Conservation (phyloP, 2,329 filamentous ascomycete species). For the Cordyceps sp. region DNA sequence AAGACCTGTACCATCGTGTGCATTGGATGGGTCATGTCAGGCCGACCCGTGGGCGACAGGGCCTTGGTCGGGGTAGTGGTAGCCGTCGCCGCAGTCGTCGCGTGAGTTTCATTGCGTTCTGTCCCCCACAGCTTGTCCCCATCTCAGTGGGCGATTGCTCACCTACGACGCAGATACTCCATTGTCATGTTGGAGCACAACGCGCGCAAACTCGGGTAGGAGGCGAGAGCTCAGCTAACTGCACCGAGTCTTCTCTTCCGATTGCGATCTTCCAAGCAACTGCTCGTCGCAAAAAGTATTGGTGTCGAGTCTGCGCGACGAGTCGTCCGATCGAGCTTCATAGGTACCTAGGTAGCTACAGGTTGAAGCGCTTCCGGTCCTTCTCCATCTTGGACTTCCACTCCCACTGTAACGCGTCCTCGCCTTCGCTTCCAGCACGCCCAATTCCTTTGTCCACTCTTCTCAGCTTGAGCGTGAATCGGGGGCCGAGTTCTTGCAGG, state of each 20-base stretch:
- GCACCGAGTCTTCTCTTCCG: too few relatives aligned
- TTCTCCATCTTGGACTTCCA: conserved; percentile 97
- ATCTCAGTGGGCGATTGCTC: too few relatives aligned
- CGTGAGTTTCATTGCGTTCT: conserved; percentile 33
- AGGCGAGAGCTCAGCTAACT: background rate
- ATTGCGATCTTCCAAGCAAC: too few relatives aligned
- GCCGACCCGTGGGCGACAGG: conserved; percentile 37
- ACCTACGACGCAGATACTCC: conserved; percentile 22
- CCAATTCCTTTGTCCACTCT: conserved; percentile 82
- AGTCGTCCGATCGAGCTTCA: background rate
- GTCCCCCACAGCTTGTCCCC: too few relatives aligned
- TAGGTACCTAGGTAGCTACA: conserved; percentile 30
- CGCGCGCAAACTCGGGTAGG: conserved; percentile 3
- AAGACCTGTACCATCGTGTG: conserved; percentile 52
- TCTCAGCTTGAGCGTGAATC: conserved; percentile 62
- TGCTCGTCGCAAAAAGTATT: too few relatives aligned
- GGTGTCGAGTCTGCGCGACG: too few relatives aligned
- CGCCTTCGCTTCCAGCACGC: conserved; percentile 47
- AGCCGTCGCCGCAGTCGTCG: conserved; percentile 39
- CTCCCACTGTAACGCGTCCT: conserved; percentile 76
- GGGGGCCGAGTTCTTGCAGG: conserved; percentile 75
- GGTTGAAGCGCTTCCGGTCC: conserved; percentile 78
- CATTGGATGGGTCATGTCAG: conserved; percentile 41
- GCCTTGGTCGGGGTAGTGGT: conserved; percentile 36
- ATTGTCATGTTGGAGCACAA: conserved; percentile 28